Evolutionary conservation across 371 early-diverging fungal genomes (phyloP).

Genomic region (Cladochytrium tenue): DNA sequence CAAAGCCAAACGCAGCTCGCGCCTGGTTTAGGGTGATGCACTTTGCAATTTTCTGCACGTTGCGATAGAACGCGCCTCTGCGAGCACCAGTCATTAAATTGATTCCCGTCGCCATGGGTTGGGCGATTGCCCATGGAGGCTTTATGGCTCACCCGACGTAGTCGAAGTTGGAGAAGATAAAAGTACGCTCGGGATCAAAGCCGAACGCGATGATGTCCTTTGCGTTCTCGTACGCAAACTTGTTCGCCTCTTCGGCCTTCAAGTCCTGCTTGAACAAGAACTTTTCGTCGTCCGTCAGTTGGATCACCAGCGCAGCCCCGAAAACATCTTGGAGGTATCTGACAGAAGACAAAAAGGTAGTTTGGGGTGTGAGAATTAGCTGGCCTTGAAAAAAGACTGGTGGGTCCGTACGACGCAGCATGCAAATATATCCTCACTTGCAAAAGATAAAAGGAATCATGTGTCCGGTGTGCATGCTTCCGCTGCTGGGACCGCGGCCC

Average conservation of each 20-base stretch:
- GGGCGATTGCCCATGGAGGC: too few species aligned
- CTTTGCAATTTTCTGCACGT: constrained; percentile 84
- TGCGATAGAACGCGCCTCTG: constrained; percentile 83
- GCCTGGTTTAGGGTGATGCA: constrained; percentile 82
- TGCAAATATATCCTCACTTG: constrained; percentile 65
- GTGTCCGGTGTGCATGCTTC: constrained; percentile 98
- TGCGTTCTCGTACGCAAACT: constrained; percentile 85
- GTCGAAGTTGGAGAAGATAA: constrained; percentile 96
- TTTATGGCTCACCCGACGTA: constrained; percentile 73
- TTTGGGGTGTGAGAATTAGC: too few species aligned
- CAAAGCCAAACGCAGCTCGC: constrained; percentile 91
- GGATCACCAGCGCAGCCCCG: constrained; percentile 95
- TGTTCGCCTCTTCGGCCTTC: constrained; percentile 81
- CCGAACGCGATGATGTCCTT: constrained; percentile 98
- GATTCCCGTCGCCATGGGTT: constrained; percentile 41
- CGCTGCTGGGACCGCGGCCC: constrained; percentile 98
- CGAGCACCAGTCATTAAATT: constrained; percentile 26
- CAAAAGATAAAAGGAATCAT: constrained; percentile 98
- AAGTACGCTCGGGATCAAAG: constrained; percentile 97
- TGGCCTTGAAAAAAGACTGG: too few species aligned
- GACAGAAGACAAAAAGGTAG: constrained; percentile 1
- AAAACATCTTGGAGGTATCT: constrained; percentile 97
- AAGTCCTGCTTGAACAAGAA: constrained; percentile 94
- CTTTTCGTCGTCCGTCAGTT: constrained; percentile 99
- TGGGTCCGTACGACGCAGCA: neutral